phyloP scores from a whole-genome alignment of 2,329 filamentous ascomycete species.

The Colletotrichum orchidophilum region DNA sequence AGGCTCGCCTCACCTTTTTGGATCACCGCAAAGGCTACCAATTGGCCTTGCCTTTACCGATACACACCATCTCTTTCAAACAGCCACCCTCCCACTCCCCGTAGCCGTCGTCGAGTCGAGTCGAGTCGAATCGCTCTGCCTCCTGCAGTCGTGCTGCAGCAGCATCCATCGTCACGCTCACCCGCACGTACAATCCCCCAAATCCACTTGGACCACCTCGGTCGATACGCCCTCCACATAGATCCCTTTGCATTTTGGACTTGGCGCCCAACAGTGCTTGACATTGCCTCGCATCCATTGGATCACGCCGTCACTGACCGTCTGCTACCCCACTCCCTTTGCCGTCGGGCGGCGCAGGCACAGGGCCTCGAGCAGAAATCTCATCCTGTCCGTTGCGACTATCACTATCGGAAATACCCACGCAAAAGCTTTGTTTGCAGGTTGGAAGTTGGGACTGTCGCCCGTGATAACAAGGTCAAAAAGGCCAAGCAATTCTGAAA shows the following conservation, averaged over 20 bases:
- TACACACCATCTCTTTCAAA: constrained; percentile 28
- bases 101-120: neutral
- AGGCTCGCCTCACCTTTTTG: constrained; percentile 1
- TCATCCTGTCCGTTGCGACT: constrained; percentile 19
- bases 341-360: constrained; percentile 25
- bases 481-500: neutral
- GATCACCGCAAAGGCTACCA: constrained; percentile 21
- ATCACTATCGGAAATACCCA: neutral
- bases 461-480: neutral
- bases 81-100: neutral
- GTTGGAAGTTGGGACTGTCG: neutral
- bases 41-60: constrained; percentile 23
- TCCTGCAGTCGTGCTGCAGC: neutral
- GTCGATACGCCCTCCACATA: constrained; percentile 12
- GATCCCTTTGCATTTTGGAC: constrained; percentile 26
- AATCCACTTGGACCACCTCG: constrained; percentile 23
- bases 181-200: neutral
- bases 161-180: neutral
- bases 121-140: neutral
- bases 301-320: constrained; percentile 23
- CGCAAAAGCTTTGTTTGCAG: neutral
- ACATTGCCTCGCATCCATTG: constrained; percentile 8
- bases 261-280: constrained; percentile 28
- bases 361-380: constrained; percentile 14
- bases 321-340: constrained; percentile 23